These are phyloP conservation scores for Aspergillus pseudonomiae DNA, from an alignment of 2,329 filamentous ascomycete species.

Conservation along the genomic window DNA sequence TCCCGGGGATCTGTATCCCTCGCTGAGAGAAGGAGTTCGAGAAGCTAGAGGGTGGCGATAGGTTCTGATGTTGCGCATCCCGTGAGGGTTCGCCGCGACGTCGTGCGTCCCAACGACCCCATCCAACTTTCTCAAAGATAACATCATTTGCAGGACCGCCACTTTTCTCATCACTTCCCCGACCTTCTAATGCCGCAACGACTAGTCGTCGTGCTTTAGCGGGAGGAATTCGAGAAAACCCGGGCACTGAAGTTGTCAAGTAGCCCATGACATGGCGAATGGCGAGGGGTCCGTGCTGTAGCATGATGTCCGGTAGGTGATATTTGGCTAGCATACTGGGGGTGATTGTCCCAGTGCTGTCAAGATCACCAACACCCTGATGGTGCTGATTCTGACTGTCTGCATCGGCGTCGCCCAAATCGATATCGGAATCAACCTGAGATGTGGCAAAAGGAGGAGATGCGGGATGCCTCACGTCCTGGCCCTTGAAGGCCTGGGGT, in stretches of 20 bases:
- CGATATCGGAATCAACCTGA: conserved; percentile 80
- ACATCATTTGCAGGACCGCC: conserved; percentile 60
- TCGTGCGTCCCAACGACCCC: conserved; percentile 93
- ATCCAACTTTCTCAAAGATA: conserved; percentile 89
- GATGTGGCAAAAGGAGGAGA: conserved; percentile 50
- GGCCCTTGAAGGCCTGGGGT: conserved; percentile 76
- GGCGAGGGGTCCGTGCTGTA: conserved; percentile 85
- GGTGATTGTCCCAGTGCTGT: conserved; percentile 81
- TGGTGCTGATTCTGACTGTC: conserved; percentile 47
- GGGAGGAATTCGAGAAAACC: conserved; percentile 85
- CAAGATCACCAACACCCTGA: conserved; percentile 56
- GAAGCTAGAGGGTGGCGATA: conserved; percentile 57
- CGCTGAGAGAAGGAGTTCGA: conserved; percentile 48
- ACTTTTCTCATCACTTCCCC: conserved; percentile 58
- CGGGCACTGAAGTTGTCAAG: conserved; percentile 88
- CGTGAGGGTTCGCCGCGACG: conserved; percentile 63
- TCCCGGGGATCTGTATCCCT: conserved; percentile 52
- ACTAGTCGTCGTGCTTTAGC: conserved; percentile 89
- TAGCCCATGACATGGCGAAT: conserved; percentile 96
- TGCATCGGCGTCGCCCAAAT: conserved; percentile 70
- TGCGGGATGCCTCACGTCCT: conserved; percentile 45
- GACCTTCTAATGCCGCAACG: conserved; percentile 86
- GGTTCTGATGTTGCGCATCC: conserved; percentile 31
- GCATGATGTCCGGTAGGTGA: conserved; percentile 86
- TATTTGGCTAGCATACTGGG: conserved; percentile 82